phyloP scores from a whole-genome alignment of 495 filamentous ascomycete genomes.

The Penicillium pulvis region DNA sequence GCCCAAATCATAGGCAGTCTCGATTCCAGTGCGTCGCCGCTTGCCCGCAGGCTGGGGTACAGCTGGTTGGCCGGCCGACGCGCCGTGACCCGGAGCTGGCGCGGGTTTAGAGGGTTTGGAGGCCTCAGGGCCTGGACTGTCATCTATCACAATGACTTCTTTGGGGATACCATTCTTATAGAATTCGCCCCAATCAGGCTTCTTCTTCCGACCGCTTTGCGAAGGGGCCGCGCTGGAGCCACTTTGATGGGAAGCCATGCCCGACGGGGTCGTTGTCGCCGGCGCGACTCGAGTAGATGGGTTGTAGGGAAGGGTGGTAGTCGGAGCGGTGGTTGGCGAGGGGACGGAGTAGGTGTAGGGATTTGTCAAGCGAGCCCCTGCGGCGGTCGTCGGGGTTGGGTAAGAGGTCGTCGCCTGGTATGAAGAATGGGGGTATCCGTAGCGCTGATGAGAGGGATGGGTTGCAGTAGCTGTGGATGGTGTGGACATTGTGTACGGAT shows the following conservation, averaged over 20 bases:
- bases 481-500: slow-evolving; percentile 69
- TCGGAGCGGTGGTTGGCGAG: slow-evolving; percentile 39
- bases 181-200: slow-evolving; percentile 84
- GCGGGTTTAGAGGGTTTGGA: slow-evolving; percentile 41
- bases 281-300: slow-evolving; percentile 39
- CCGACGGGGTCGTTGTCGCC: slow-evolving; percentile 37
- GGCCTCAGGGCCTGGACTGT: slow-evolving; percentile 71
- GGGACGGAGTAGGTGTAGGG: slow-evolving; percentile 52
- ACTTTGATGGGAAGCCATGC: slow-evolving; percentile 34
- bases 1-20: slow-evolving; percentile 64
- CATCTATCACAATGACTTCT: slow-evolving; percentile 95
- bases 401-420: slow-evolving; percentile 58
- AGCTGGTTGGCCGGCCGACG: slow-evolving; percentile 17
- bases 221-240: slow-evolving; percentile 43
- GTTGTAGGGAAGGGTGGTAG: slow-evolving; percentile 41
- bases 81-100: slow-evolving; percentile 24
- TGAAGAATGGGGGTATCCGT: slow-evolving; percentile 69
- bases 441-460: slow-evolving; percentile 70
- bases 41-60: slow-evolving; percentile 60
- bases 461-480: slow-evolving; percentile 81
- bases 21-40: slow-evolving; percentile 63
- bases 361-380: slow-evolving; percentile 52
- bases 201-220: slow-evolving; percentile 58
- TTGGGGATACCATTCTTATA: slow-evolving; percentile 92
- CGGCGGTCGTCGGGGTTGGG: slow-evolving; percentile 54